phyloP scores from a whole-genome alignment of 352 stramenopile species.

The Phytophthora sojae region DNA sequence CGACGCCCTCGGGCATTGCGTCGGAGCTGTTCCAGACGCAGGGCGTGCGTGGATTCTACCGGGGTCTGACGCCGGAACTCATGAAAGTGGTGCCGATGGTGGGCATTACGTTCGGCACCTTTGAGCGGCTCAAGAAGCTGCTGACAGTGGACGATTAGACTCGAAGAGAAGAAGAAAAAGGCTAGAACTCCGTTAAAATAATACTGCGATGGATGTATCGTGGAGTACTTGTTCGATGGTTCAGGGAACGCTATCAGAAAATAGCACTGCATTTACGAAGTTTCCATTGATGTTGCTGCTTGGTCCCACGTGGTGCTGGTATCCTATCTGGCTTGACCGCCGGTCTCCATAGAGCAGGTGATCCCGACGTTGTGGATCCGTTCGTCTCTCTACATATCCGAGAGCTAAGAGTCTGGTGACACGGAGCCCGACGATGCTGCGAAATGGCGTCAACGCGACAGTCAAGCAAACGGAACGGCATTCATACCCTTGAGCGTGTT shows the following conservation, averaged over 20 bases:
- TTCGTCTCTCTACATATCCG: neutral
- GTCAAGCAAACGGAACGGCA: slow-evolving; percentile 17
- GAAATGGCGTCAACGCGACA: slow-evolving; percentile 41
- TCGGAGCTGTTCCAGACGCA: slow-evolving; percentile 74
- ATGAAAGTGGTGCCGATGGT: slow-evolving; percentile 98
- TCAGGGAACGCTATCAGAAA: too few relatives aligned
- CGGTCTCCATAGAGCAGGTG: neutral
- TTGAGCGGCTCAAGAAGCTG: slow-evolving; percentile 94
- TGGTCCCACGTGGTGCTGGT: too few relatives aligned
- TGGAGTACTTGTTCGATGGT: neutral
- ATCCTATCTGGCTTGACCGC: too few relatives aligned
- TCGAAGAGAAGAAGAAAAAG: slow-evolving; percentile 24
- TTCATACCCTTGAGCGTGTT: slow-evolving; percentile 30
- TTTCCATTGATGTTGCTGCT: too few relatives aligned
- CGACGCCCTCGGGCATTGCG: slow-evolving; percentile 81
- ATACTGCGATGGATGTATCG: slow-evolving; percentile 27
- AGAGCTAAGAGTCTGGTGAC: slow-evolving; percentile 1
- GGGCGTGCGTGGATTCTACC: slow-evolving; percentile 86
- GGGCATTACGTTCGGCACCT: slow-evolving; percentile 96
- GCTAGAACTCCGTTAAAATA: slow-evolving; percentile 44
- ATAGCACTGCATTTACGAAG: too few relatives aligned
- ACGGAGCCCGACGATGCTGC: slow-evolving; percentile 16
- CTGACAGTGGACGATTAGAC: slow-evolving; percentile 80
- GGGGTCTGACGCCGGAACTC: slow-evolving; percentile 93
- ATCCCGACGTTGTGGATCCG: neutral